These are phyloP conservation scores for Penicillium olsonii DNA, from an alignment of 2,329 filamentous ascomycete species.

Conservation along the genomic window DNA sequence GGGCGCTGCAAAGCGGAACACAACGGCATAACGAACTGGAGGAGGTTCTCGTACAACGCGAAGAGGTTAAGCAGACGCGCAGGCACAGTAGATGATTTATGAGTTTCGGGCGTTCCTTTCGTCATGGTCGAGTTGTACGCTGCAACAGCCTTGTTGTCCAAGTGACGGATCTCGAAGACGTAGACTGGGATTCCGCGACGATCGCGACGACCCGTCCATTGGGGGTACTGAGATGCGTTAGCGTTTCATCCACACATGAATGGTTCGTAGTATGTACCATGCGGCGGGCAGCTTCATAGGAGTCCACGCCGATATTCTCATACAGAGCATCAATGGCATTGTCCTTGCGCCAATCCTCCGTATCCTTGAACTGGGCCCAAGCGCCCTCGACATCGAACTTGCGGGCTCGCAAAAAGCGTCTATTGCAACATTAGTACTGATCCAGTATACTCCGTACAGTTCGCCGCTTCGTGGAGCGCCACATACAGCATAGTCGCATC, in stretches of 20 bases:
- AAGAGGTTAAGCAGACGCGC: conserved; percentile 82
- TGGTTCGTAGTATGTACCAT: too few relatives aligned
- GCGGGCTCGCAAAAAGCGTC: conserved; percentile 82
- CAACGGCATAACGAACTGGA: conserved; percentile 80
- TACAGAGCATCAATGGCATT: conserved; percentile 80
- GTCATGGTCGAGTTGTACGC: conserved; percentile 65
- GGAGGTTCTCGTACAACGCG: conserved; percentile 90
- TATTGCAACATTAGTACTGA: conserved; percentile 36
- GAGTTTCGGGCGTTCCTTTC: conserved; percentile 55
- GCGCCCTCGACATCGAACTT: conserved; percentile 78
- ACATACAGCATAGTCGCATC: conserved; percentile 52
- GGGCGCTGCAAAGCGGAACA: conserved; percentile 77
- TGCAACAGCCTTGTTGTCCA: conserved; percentile 78
- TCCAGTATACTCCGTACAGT: neutral
- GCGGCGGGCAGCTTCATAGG: conserved; percentile 73
- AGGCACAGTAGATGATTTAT: conserved; percentile 58
- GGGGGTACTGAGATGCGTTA: conserved; percentile 72
- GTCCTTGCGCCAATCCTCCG: conserved; percentile 80
- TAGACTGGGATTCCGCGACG: conserved; percentile 89
- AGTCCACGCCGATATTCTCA: conserved; percentile 79
- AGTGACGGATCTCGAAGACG: conserved; percentile 80
- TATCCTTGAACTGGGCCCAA: conserved; percentile 80
- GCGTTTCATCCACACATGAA: too few relatives aligned
- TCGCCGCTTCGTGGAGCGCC: neutral
- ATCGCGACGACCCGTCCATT: conserved; percentile 92